phyloP scores from a whole-genome alignment of 2,329 filamentous ascomycete species.

The Ceratocystis destructans region DNA sequence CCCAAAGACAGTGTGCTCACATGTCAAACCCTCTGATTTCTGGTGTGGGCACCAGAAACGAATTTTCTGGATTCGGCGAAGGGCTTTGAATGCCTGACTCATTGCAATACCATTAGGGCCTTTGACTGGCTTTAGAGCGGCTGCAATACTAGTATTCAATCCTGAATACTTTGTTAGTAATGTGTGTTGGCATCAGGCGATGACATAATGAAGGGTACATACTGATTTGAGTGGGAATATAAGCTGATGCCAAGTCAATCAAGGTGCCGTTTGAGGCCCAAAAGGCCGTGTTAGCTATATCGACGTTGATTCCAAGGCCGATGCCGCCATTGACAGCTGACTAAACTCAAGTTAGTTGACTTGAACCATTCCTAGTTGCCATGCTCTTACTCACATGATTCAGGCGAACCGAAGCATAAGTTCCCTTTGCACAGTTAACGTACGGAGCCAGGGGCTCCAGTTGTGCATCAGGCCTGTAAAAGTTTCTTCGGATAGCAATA shows the following conservation, averaged over 20 bases:
- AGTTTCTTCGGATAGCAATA: constrained; percentile 64
- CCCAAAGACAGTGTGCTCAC: constrained; percentile 38
- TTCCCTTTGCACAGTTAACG: constrained; percentile 73
- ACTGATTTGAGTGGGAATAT: not conserved
- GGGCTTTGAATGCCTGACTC: constrained; percentile 29
- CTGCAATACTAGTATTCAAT: not conserved
- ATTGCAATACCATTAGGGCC: not conserved
- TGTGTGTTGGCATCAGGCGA: not conserved
- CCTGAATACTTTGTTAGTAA: not conserved
- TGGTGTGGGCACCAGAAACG: constrained; percentile 44
- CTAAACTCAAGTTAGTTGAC: constrained; percentile 7
- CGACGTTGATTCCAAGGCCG: constrained; percentile 69
- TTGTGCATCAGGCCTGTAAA: constrained; percentile 49
- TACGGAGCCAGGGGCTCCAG: constrained; percentile 38
- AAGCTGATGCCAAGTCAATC: constrained; percentile 25
- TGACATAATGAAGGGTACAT: not conserved
- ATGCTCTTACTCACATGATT: constrained; percentile 33
- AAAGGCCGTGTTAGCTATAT: constrained; percentile 85
- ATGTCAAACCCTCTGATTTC: constrained; percentile 29
- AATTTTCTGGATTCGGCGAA: constrained; percentile 41
- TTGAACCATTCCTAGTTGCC: not conserved
- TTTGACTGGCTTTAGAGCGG: not conserved
- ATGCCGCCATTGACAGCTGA: constrained; percentile 30
- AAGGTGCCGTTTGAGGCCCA: constrained; percentile 42
- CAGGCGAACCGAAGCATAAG: constrained; percentile 73